phyloP scores from a whole-genome alignment of 768 basidiomycete genomes.

The Mycena latifolia region DNA sequence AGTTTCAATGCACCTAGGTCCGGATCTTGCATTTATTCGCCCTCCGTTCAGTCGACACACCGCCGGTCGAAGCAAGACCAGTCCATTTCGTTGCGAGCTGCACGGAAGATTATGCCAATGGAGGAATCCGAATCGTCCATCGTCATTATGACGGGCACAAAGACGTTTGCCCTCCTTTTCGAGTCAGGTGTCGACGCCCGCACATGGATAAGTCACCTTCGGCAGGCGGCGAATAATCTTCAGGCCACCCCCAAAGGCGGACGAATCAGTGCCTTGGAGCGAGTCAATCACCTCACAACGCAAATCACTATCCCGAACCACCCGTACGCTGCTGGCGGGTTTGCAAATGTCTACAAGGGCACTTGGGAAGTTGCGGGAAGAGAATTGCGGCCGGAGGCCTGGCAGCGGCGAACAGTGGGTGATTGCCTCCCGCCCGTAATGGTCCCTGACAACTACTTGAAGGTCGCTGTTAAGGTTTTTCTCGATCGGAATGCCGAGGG shows the following conservation, averaged over 20 bases:
- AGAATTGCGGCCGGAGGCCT: neutral
- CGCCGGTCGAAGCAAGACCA: neutral
- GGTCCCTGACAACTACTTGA: neutral
- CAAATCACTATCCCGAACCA: slow-evolving; percentile 6
- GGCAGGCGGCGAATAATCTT: neutral
- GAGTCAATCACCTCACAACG: slow-evolving; percentile 18
- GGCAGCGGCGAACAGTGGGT: slow-evolving; percentile 2
- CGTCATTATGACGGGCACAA: neutral
- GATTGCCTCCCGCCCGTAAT: accelerated
- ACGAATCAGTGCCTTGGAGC: slow-evolving; percentile 10
- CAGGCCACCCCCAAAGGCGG: neutral
- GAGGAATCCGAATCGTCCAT: neutral
- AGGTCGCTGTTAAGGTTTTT: slow-evolving; percentile 23
- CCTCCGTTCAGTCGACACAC: neutral
- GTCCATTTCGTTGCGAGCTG: slow-evolving; percentile 13
- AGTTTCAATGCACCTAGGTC: no score
- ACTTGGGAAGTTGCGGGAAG: neutral
- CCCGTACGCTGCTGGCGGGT: slow-evolving; percentile 10
- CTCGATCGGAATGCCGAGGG: slow-evolving; percentile 14
- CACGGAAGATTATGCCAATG: neutral
- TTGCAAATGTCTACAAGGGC: slow-evolving; percentile 21
- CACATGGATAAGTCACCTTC: neutral
- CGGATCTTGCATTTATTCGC: no score
- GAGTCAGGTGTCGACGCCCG: neutral
- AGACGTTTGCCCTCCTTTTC: neutral